These are phyloP conservation scores for Xanthoparmelia taractica DNA, from an alignment of 495 filamentous ascomycete species.

Conservation along the genomic window DNA sequence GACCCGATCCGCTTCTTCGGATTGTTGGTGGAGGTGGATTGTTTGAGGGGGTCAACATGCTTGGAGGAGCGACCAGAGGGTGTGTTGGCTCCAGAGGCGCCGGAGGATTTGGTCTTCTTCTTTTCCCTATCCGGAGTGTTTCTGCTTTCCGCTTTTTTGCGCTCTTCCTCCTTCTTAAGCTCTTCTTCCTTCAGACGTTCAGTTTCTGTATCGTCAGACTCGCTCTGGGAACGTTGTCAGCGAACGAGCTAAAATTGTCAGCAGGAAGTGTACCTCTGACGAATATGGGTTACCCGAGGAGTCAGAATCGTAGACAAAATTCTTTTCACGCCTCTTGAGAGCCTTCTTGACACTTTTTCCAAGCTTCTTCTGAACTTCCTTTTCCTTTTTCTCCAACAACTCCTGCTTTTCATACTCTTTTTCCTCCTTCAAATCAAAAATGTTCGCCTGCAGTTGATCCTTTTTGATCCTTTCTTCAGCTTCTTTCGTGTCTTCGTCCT, in stretches of 20 bases:
- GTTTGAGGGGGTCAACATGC: constrained; percentile 48
- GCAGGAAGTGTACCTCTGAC: constrained; percentile 34
- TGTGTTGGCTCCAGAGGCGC: constrained; percentile 61
- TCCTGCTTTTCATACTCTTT: constrained; percentile 79
- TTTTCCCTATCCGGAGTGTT: constrained; percentile 28
- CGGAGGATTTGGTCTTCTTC: constrained; percentile 40
- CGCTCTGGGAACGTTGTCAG: constrained; percentile 22
- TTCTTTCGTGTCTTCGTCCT: constrained; percentile 83
- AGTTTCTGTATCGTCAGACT: constrained; percentile 36
- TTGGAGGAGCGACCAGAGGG: constrained; percentile 56
- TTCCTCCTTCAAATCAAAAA: constrained; percentile 79
- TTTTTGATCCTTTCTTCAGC: constrained; percentile 76
- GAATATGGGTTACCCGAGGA: constrained; percentile 71
- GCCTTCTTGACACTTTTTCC: constrained; percentile 73
- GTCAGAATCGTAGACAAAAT: constrained; percentile 72
- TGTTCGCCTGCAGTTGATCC: constrained; percentile 78
- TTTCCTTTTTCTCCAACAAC: constrained; percentile 57
- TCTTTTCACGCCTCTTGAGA: constrained; percentile 74
- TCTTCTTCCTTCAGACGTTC: constrained; percentile 62
- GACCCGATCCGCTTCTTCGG: constrained; percentile 77
- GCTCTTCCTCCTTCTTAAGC: constrained; percentile 59
- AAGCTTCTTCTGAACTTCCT: constrained; percentile 55
- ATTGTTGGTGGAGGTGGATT: constrained; percentile 43
- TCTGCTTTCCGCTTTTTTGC: constrained; percentile 34
- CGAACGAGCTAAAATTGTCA: background rate